Evolutionary conservation across 176 grass and related monocot species (phyloP).

Genomic region (bread wheat (Triticum aestivum)): IWGSC_CS_RefSeq_v2.1 NC_057811.1:495208191-495208690

Average conservation of each 20-base stretch:
- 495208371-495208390: not conserved
- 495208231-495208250: not conserved
- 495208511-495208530: not conserved
- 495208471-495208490: not conserved
- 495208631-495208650: too few relatives aligned
- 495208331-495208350: not conserved
- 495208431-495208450: not conserved
- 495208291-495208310: not conserved
- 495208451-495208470: not conserved
- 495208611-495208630: too few relatives aligned
- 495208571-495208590: not conserved
- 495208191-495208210: not conserved
- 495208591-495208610: not conserved
- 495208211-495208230: not conserved
- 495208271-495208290: not conserved
- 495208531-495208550: not conserved
- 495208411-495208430: conserved; percentile 2
- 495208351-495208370: not conserved
- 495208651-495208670: too few relatives aligned
- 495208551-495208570: not conserved
- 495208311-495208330: not conserved
- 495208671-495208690: too few relatives aligned
- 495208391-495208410: not conserved
- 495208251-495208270: not conserved
- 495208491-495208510: not conserved